A percentile compares a stretch with the other conserved stretches of the same genome.
Conservation (phyloP, 768 basidiomycete genomes). For the Mycena polygramma region DNA sequence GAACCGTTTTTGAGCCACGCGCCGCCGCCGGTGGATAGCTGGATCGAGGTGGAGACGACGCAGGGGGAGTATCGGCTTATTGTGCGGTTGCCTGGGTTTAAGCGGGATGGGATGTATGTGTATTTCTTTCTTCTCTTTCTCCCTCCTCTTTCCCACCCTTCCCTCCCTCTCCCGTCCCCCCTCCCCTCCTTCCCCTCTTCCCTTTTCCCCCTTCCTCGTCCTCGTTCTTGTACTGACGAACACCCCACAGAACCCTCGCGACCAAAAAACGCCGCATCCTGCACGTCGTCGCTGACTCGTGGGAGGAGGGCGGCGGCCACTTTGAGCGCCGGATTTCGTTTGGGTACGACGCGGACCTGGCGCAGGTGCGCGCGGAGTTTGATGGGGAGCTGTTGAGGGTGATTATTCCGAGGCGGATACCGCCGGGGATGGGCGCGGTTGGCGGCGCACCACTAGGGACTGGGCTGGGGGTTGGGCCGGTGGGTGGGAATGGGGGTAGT, state of each 20-base stretch:
- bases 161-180: no score
- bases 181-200: no score
- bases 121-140: background rate
- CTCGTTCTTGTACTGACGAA: no score
- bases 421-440: slow-evolving; percentile 11
- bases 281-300: slow-evolving; percentile 81
- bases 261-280: slow-evolving; percentile 74
- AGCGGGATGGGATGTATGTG: slow-evolving; percentile 71
- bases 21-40: slow-evolving; percentile 69
- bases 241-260: slow-evolving; percentile 71
- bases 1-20: slow-evolving; percentile 73
- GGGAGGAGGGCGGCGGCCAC: slow-evolving; percentile 79
- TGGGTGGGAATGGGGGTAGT: no score
- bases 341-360: slow-evolving; percentile 80
- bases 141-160: background rate
- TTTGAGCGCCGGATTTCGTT: slow-evolving; percentile 84
- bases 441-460: no score
- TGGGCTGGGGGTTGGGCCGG: no score
- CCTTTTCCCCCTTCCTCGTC: no score
- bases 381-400: slow-evolving; percentile 77
- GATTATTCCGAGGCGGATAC: slow-evolving; percentile 62
- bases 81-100: slow-evolving; percentile 77
- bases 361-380: slow-evolving; percentile 79
- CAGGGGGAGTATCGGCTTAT: slow-evolving; percentile 67
- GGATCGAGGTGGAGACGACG: slow-evolving; percentile 74